Percentiles rank a stretch among this genome's conserved stretches.
phyloP scores from a whole-genome alignment of 805 yeast genomes.

The Candida broadrunensis region DNA sequence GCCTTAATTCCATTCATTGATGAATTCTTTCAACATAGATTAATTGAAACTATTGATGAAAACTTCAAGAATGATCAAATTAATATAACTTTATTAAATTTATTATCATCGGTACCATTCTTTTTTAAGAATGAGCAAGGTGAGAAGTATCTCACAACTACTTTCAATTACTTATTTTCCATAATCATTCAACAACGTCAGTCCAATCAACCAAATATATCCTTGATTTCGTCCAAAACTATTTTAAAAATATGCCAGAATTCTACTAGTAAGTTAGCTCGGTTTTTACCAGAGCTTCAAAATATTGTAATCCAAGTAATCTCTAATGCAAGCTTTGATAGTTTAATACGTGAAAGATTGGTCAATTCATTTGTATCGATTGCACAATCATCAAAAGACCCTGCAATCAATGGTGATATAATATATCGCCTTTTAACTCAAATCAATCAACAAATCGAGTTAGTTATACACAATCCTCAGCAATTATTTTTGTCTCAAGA shows the following conservation, averaged over 20 bases:
- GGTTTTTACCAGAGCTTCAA: conserved; percentile 48
- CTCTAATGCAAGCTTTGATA: conserved; percentile 32
- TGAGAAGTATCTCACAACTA: conserved; percentile 39
- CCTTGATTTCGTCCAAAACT: conserved; percentile 46
- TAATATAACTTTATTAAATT: conserved; percentile 21
- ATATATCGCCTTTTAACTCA: not conserved
- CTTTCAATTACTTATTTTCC: conserved; percentile 55
- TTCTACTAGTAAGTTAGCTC: conserved; percentile 41
- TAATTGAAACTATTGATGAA: conserved; percentile 17
- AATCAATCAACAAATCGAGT: not conserved
- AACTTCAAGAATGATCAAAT: conserved; percentile 4
- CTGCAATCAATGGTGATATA: conserved; percentile 24
- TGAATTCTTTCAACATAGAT: conserved; percentile 18
- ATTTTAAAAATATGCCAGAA: conserved; percentile 57
- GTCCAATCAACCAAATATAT: conserved; percentile 10
- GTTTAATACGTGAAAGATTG: conserved; percentile 56
- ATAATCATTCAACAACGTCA: conserved; percentile 19
- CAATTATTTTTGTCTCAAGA: not conserved
- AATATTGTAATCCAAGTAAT: conserved; percentile 47
- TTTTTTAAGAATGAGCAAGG: conserved; percentile 53
- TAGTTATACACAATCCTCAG: not conserved
- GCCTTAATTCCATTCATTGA: conserved; percentile 23
- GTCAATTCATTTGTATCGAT: conserved; percentile 62
- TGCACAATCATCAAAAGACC: conserved; percentile 51
- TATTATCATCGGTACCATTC: conserved; percentile 58